Percentiles rank a stretch among this genome's conserved stretches.
Evolutionary conservation across 768 basidiomycete genomes (phyloP).

Genomic region (Panaeolus papilionaceus): DNA sequence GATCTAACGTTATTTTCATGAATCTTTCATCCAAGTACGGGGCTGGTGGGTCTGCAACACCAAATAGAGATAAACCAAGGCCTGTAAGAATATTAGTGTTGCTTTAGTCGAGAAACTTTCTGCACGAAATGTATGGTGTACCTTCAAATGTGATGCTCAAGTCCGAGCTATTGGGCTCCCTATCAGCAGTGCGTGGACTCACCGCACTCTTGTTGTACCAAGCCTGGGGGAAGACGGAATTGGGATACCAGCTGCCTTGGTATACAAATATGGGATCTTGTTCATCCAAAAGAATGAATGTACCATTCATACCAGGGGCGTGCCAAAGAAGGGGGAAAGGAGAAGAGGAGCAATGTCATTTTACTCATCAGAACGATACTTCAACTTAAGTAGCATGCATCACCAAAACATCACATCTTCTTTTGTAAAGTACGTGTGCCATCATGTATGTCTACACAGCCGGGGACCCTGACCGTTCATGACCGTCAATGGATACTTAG

Average conservation of each 20-base stretch:
- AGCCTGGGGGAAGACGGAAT: no score
- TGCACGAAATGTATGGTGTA: not conserved
- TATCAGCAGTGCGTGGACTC: not conserved
- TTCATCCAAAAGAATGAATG: not conserved
- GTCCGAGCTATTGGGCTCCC: not conserved
- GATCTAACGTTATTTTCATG: not conserved
- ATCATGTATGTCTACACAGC: no score
- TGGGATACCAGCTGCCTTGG: not conserved
- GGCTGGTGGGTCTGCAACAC: not conserved
- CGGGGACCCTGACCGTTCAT: no score
- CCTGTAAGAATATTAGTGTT: conserved; percentile 16
- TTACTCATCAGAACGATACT: no score
- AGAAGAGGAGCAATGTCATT: no score
- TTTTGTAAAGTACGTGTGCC: no score
- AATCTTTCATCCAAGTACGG: not conserved
- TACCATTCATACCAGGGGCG: not conserved
- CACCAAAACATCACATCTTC: no score
- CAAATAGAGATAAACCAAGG: conserved; percentile 20
- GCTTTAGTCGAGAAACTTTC: not conserved
- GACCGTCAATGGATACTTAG: no score
- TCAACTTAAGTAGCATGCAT: no score
- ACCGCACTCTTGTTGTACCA: not conserved
- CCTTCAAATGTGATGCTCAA: conserved; percentile 23
- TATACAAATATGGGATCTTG: not conserved
- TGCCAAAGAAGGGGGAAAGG: no score